Base-by-base conservation (phyloP, 345 rosid genomes). In the Salix suchowensis region DNA sequence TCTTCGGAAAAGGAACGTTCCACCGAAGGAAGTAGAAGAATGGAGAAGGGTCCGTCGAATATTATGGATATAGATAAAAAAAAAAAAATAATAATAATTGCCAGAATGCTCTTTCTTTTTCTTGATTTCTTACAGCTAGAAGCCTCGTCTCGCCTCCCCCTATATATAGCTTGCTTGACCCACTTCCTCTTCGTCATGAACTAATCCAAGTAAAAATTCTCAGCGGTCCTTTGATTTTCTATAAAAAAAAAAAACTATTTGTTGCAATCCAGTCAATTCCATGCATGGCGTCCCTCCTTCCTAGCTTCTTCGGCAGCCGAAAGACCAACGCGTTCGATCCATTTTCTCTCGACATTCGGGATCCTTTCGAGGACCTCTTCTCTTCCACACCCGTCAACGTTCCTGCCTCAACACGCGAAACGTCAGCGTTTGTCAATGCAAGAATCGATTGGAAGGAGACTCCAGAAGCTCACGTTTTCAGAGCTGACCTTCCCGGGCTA, bases 401-500 rank as follows among this genome's bases (percentile, higher is more conserved):
- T 21, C 62, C 71, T 4, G 21, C 65, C 13, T 72, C 61, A 8
- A 55, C 73, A 0, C 42, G 54, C 3, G 78, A 79, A 15, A n/a
- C 74, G 15, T 65, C 83, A 24, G 67, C 74, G 16, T 58, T 81
- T 18, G 71, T 52, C n/a, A 68, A 62, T 1, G 55, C 80, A 4
- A 77, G 71, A 64, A 68, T 77, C 30, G 80, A 81, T 44, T 77
- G 84, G 84, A 81, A 77, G 9, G 84, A 81, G 67, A 77, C 84
- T 1, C 77, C 80, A 18, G 80, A 62, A 50, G 78, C 78, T 28
- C 78, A 77, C 75, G n/a, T 81, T 7, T 81, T 81, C 80, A 77
- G 73, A 68, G 80, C 78, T 10, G 84, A 77, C 61, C 48, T 80
- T 10, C 83, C 76, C 0, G 76, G 76, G 21, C 23, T 75, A 66